Conservation (phyloP, 352 stramenopile species). For the Phytophthora podocarpi region DNA sequence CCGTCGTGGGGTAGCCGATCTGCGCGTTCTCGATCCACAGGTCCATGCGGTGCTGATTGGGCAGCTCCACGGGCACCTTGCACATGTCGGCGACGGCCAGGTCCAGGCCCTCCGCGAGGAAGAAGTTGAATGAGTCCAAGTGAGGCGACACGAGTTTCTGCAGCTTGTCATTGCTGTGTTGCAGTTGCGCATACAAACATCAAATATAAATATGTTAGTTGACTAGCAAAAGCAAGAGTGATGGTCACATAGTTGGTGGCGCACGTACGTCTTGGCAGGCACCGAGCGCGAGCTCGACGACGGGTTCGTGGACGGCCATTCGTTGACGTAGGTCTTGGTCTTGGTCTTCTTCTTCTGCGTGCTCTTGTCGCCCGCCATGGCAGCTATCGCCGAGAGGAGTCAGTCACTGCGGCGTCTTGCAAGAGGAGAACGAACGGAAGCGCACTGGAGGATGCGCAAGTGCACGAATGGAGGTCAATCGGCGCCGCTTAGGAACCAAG, state of each 20-base stretch:
- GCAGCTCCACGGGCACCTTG: conserved; percentile 90
- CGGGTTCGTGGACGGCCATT: conserved; percentile 85
- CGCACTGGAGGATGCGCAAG: conserved; percentile 27
- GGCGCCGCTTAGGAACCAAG: conserved; percentile 22
- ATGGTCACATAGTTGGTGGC: conserved; percentile 16
- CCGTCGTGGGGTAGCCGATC: conserved; percentile 88
- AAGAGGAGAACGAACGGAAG: neutral
- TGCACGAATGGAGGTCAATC: conserved; percentile 37
- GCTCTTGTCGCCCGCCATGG: conserved; percentile 56
- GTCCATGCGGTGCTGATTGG: conserved; percentile 82
- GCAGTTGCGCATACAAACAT: conserved; percentile 17
- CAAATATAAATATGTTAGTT: conserved; percentile 8
- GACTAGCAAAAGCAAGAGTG: conserved; percentile 9
- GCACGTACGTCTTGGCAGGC: conserved; percentile 63
- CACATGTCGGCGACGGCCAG: conserved; percentile 93
- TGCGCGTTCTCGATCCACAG: conserved; percentile 95
- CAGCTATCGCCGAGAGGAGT: conserved; percentile 1
- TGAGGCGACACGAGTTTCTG: conserved; percentile 95
- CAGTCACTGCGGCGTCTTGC: conserved; percentile 3
- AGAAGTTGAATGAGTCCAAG: conserved; percentile 99
- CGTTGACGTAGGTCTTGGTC: conserved; percentile 46
- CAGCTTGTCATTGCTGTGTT: conserved; percentile 75
- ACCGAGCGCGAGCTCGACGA: conserved; percentile 78
- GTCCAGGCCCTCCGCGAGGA: conserved; percentile 94
- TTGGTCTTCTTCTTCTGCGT: conserved; percentile 53